phyloP scores from a whole-genome alignment of 495 filamentous ascomycete species.

The Penicillium dipodomyicola region DNA sequence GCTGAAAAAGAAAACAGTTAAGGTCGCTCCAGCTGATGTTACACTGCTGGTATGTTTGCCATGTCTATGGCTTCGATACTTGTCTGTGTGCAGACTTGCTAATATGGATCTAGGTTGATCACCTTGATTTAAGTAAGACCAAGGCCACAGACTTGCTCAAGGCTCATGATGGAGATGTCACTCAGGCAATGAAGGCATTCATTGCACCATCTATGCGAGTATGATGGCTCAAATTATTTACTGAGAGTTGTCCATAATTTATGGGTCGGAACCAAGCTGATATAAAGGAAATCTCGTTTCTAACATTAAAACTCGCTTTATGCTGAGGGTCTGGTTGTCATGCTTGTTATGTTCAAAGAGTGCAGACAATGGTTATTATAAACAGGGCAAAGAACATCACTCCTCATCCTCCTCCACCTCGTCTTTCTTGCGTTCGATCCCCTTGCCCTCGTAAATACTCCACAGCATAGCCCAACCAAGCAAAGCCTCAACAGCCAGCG shows the following conservation, averaged over 20 bases:
- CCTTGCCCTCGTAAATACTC: slow-evolving; percentile 54
- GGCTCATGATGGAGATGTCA: slow-evolving; percentile 73
- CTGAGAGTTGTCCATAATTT: background rate
- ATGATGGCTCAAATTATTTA: slow-evolving; percentile 9
- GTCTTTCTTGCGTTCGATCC: slow-evolving; percentile 35
- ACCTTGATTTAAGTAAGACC: slow-evolving; percentile 72
- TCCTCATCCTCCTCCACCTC: slow-evolving; percentile 27
- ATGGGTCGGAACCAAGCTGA: background rate
- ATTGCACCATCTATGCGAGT: slow-evolving; percentile 40
- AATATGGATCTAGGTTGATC: slow-evolving; percentile 57
- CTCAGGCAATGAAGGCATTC: slow-evolving; percentile 66
- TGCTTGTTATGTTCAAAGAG: background rate
- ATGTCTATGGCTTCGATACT: background rate
- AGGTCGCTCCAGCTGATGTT: slow-evolving; percentile 66
- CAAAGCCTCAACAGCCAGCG: slow-evolving; percentile 49
- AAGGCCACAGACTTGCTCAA: slow-evolving; percentile 84
- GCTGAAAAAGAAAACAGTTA: slow-evolving; percentile 55
- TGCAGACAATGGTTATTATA: background rate
- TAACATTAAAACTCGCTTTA: background rate
- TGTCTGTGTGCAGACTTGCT: background rate
- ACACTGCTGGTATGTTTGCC: slow-evolving; percentile 56
- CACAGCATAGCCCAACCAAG: slow-evolving; percentile 50
- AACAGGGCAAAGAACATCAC: background rate
- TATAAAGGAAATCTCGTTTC: background rate
- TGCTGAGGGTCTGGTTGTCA: background rate